Evolutionary conservation across 352 stramenopile genomes (phyloP), one percentile per base, ranked within the genome.

Genomic region (Phytophthora meadii): DNA sequence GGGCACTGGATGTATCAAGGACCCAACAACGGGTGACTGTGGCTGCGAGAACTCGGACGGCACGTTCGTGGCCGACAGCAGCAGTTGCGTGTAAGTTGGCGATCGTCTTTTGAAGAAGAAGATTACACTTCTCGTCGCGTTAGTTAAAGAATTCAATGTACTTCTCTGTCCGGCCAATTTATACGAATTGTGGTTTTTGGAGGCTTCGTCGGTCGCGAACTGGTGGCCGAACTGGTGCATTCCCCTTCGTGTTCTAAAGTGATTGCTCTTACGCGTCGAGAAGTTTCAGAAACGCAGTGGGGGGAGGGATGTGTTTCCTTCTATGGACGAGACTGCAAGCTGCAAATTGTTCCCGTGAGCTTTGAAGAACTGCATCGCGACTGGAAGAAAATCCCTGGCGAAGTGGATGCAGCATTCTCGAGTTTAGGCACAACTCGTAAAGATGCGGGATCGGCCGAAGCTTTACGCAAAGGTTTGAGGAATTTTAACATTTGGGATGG

Each of bases 351-450:
- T 6, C 24, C 59, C 3, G 61, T 90, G 27, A 70, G 88, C 58
- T 90, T 88, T 63, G 78, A 89, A 22, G 65, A 75, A 39, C 54
- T 90, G 30, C 62, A 62, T 49, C 66, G 62, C 51, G 19, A 71
- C 22, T 70, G 70, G 55, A 67, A 82, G 10, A 75, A 71, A 45
- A 4, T 67, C 0, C 51, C 68, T 0, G 72, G 70, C 36, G 62
- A 79, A 19, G 58, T 83, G 0, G 72, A 88, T 49, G 82, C 82
- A 0, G 70, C 81, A 2, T 93, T 93, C 46, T 88, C 77, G 25
- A 89, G 80, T 50, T 47, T 93, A 6, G 82, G 84, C 10, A 91
- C 84, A n/a, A 93, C 84, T 0, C 78, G 78, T n/a, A 87, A 87
- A 72, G 80, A 77, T 57, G 80, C 80, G 24, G 80, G 77, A 0